Evolutionary conservation across 1,139 yeast genomes (phyloP).

Genomic region (Arxiozyma slooffiae): DNA sequence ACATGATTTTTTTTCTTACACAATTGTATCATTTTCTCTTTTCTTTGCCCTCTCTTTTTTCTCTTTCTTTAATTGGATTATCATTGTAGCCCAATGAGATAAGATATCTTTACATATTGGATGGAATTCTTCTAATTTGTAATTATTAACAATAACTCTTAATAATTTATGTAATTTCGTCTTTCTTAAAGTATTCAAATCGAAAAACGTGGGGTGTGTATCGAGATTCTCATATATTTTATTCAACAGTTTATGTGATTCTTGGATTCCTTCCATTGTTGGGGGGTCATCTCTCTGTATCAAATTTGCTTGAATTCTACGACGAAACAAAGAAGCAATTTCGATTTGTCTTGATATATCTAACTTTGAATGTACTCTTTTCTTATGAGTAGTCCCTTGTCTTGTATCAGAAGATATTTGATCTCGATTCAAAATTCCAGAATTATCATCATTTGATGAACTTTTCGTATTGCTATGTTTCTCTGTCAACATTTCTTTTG

Average conservation of each 20-base stretch:
- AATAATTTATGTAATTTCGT: slow-evolving; percentile 27
- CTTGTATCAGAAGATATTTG: neutral
- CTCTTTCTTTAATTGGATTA: slow-evolving; percentile 20
- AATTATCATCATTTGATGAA: neutral
- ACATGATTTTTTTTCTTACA: neutral
- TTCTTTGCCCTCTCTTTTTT: slow-evolving; percentile 8
- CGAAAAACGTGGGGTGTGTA: slow-evolving; percentile 26
- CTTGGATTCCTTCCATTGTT: slow-evolving; percentile 17
- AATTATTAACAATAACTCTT: slow-evolving; percentile 23
- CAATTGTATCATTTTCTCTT: neutral
- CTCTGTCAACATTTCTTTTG: slow-evolving; percentile 6
- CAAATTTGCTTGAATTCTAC: slow-evolving; percentile 26
- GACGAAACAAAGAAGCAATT: slow-evolving; percentile 24
- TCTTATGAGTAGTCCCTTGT: slow-evolving; percentile 2
- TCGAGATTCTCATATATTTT: slow-evolving; percentile 22
- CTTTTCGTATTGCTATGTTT: neutral
- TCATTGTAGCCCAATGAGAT: slow-evolving; percentile 19
- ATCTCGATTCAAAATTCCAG: neutral
- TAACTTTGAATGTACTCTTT: slow-evolving; percentile 14
- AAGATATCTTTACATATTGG: slow-evolving; percentile 21
- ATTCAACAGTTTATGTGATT: slow-evolving; percentile 22
- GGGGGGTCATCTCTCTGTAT: slow-evolving; percentile 28
- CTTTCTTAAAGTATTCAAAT: slow-evolving; percentile 21
- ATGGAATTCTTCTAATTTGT: slow-evolving; percentile 25
- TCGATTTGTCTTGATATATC: slow-evolving; percentile 24